Conservation (phyloP, 169 alveolate genomes). For the Plasmodium inui region DNA sequence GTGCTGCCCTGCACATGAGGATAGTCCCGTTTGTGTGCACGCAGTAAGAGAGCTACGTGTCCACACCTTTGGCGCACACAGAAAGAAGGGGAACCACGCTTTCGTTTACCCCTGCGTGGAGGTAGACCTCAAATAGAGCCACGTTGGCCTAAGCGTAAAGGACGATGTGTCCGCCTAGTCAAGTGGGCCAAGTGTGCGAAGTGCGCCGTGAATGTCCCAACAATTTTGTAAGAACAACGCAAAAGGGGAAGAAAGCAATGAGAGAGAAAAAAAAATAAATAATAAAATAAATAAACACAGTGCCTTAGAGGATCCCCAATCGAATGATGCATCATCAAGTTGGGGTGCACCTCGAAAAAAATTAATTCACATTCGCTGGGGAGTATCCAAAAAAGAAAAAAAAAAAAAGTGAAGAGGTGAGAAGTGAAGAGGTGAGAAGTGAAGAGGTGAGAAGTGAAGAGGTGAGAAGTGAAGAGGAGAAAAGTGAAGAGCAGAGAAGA, state of each 20-base stretch:
- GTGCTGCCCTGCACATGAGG: not conserved
- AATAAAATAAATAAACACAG: not conserved
- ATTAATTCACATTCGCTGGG: not conserved
- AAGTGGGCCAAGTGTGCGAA: not conserved
- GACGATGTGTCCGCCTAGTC: not conserved
- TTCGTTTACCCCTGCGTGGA: not conserved
- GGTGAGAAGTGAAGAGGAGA: not conserved
- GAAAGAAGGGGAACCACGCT: not conserved
- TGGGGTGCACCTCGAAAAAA: not conserved
- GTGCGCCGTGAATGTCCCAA: not conserved
- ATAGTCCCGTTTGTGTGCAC: not conserved
- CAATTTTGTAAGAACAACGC: not conserved
- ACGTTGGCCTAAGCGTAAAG: not conserved
- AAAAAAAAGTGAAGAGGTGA: not conserved
- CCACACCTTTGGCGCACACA: not conserved
- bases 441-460: not conserved
- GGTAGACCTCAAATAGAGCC: not conserved
- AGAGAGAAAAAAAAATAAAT: not conserved
- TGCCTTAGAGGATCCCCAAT: not conserved
- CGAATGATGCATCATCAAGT: not conserved
- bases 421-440: not conserved
- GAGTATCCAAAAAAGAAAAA: not conserved
- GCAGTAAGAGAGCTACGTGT: not conserved
- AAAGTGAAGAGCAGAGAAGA: too few relatives aligned
- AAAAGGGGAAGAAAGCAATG: not conserved